Evolutionary conservation across 108 stramenopile genomes (phyloP), one percentile per base, ranked within the genome.

Genomic region (Cyclotella atomus): DNA sequence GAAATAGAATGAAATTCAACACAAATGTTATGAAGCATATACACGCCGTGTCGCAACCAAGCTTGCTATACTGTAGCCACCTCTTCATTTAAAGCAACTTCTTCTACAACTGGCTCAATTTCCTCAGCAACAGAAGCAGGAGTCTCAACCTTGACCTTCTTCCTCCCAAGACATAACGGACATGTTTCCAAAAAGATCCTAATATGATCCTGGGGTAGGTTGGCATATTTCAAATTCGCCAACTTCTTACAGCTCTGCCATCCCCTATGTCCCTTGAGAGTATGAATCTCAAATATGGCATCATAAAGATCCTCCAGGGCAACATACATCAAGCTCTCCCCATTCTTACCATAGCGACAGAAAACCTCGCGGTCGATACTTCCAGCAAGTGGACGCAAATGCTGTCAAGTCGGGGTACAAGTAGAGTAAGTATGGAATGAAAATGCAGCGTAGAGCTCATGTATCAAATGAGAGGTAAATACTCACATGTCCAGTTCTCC

Each of bases 151-250:
- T 61, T 61, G 14, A 21, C 23, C 38, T 43, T 38, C 36, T 50
- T 71, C 59, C 59, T 60, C 46, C 28, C 28, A 4, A 49, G 20
- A 63, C 75, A 76, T 44, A 69, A 27, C n/a, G 75, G 75, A 76
- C 75, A 76, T 29, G 49, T 76, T 2, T 76, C 75, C 45, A 76
- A 36, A 55, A 68, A 76, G 5, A 14, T 8, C 49, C 36, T 35
- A 20, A 76, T 63, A 16, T 76, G 75, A 28, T 68, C 67, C 34
- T 68, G 67, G 1, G 75, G 75, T 15, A 76, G 3, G 52, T 76
- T 76, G 21, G 75, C 75, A 76, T 76, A 76, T 60, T 68, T 76
- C 47, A 68, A 61, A 53, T 76, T 76, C 46, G 49, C 59, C 57
- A 76, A 50, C 27, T 68, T 68, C 50, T 76, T 76, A 14, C 63